phyloP scores from a whole-genome alignment of 352 stramenopile species.

The Phytophthora litchii region DNA sequence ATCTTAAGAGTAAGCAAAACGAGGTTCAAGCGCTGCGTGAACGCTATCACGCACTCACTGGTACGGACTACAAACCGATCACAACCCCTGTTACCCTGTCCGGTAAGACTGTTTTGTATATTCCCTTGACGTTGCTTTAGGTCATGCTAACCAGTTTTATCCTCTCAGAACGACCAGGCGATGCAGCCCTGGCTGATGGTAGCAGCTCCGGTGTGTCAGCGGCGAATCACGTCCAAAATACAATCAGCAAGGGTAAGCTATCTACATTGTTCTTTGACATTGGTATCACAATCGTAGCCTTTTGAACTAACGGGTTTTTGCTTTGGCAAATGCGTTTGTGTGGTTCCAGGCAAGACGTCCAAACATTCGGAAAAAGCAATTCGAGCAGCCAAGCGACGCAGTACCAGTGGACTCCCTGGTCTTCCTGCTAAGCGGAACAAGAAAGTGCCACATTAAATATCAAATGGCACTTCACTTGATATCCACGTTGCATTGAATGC shows the following conservation, averaged over 20 bases:
- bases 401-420: slow-evolving; percentile 24
- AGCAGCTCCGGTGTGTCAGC: slow-evolving; percentile 11
- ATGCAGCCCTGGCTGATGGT: slow-evolving; percentile 20
- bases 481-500: too few species aligned
- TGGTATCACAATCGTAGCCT: not conserved
- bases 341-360: slow-evolving; percentile 49
- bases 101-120: slow-evolving; percentile 22
- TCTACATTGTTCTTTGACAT: not conserved
- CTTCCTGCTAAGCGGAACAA: slow-evolving; percentile 65
- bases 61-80: slow-evolving; percentile 54
- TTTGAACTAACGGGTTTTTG: slow-evolving; percentile 5
- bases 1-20: slow-evolving; percentile 61
- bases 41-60: slow-evolving; percentile 61
- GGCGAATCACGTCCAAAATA: slow-evolving; percentile 22
- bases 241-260: slow-evolving; percentile 47
- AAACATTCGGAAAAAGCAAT: slow-evolving; percentile 64
- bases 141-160: slow-evolving; percentile 12
- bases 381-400: slow-evolving; percentile 51
- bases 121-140: not conserved
- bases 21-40: slow-evolving; percentile 56
- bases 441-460: slow-evolving; percentile 44
- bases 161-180: slow-evolving; percentile 40
- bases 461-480: not conserved
- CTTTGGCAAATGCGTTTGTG: not conserved
- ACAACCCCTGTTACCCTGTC: slow-evolving; percentile 42